Evolutionary conservation across 106 monocot genomes (phyloP).

Genomic region (Dendrobium nobile): DNA sequence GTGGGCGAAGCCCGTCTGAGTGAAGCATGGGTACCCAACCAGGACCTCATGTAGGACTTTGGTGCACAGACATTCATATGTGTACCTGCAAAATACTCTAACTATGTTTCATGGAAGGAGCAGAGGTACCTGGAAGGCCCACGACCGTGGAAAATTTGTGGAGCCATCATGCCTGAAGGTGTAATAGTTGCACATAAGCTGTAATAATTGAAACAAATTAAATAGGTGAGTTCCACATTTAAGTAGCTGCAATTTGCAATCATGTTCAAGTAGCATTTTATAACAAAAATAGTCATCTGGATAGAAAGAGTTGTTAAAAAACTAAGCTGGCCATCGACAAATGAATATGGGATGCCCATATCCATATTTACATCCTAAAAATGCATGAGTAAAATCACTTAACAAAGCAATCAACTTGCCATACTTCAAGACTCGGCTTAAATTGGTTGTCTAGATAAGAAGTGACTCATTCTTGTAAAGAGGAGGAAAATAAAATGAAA

Average conservation of each 20-base stretch:
- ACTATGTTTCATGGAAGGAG: background rate
- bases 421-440: background rate
- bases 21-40: too few species aligned
- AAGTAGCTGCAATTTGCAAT: background rate
- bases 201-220: slow-evolving; percentile 8
- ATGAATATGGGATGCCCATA: background rate
- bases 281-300: background rate
- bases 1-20: too few species aligned
- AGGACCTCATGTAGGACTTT: too few species aligned
- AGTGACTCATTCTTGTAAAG: background rate
- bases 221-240: background rate
- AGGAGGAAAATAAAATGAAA: background rate
- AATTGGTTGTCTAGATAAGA: background rate
- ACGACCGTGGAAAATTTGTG: slow-evolving; percentile 50
- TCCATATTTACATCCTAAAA: background rate
- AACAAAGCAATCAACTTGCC: background rate
- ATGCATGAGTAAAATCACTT: background rate
- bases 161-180: slow-evolving; percentile 95
- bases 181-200: slow-evolving; percentile 98
- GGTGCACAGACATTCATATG: too few species aligned
- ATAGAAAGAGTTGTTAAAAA: background rate
- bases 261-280: background rate
- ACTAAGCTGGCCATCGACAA: background rate
- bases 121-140: slow-evolving; percentile 73
- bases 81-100: too few species aligned